These are phyloP conservation scores for Penicillium nucicola DNA, from an alignment of 495 filamentous ascomycete genomes.

Conservation along the genomic window DNA sequence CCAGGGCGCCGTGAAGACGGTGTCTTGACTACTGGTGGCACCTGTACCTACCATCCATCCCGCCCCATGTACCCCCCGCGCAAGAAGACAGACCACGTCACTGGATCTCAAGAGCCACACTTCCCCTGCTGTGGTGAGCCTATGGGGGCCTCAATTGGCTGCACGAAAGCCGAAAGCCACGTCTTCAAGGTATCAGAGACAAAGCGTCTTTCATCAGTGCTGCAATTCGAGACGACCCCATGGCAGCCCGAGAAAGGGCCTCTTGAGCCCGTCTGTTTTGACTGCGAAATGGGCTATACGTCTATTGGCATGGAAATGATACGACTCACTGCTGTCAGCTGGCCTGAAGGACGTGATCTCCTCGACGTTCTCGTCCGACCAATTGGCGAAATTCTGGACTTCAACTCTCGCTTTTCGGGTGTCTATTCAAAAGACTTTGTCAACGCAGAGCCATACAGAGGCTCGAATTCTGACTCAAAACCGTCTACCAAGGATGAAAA, in stretches of 20 bases:
- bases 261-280: slow-evolving; percentile 65
- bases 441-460: slow-evolving; percentile 61
- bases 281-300: slow-evolving; percentile 98
- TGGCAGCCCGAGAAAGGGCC: slow-evolving; percentile 42
- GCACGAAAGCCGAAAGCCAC: slow-evolving; percentile 64
- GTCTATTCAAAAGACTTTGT: slow-evolving; percentile 71
- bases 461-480: slow-evolving; percentile 11
- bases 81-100: slow-evolving; percentile 45
- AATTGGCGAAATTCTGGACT: slow-evolving; percentile 77
- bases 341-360: slow-evolving; percentile 71
- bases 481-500: slow-evolving; percentile 11
- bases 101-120: slow-evolving; percentile 47
- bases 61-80: slow-evolving; percentile 52
- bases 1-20: slow-evolving; percentile 84
- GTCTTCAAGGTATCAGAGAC: slow-evolving; percentile 82
- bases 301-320: slow-evolving; percentile 82
- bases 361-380: slow-evolving; percentile 86
- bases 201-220: slow-evolving; percentile 70
- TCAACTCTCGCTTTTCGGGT: slow-evolving; percentile 88
- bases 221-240: slow-evolving; percentile 80
- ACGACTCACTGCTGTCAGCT: slow-evolving; percentile 80
- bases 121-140: slow-evolving; percentile 76
- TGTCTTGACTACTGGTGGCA: slow-evolving; percentile 68
- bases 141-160: slow-evolving; percentile 68
- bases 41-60: slow-evolving; percentile 75